Base-by-base conservation (phyloP, 2,329 filamentous ascomycete species). In the Sarocladium brachiariae region DNA sequence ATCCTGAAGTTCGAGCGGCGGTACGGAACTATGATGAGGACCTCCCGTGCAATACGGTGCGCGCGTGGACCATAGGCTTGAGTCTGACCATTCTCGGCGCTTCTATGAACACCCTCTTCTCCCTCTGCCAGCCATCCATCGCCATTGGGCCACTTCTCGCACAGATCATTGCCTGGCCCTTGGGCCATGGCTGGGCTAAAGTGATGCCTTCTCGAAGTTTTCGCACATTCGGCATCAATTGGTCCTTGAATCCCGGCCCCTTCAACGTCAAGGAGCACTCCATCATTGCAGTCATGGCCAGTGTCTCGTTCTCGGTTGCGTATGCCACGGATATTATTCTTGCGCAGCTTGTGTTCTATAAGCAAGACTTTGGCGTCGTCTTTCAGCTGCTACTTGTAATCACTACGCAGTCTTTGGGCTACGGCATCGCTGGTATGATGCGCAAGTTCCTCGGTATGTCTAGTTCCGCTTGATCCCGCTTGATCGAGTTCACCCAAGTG, bases 291-390 rank as follows among this genome's bases (percentile, higher is more conserved):
- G 78, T 85, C 56, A 85, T 85, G 80, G 84, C 86, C 14, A 81
- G 85, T 60, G 83, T 87, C 5, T 82, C 83, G 4, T 86, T 87
- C 56, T 83, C 70, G 47, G 81, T 76, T 5, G 83, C 84, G 3
- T 89, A 89, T 58, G 84, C 84, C 1, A 89, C 85, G 1, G 86
- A 89, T 56, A 83, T 88, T 25, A 77, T 90, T 39, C 71, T 88
- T 2, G 85, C 85, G 0, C 84, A 88, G 65, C 68, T 80, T 16
- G 75, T 84, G 14, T 89, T 88, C 58, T 89, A 89, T 62, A 81
- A 84, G 61, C 77, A 87, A 58, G 70, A 83, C 52, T 86, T 86
- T 59, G 83, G 84, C 18, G 72, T 86, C 55, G 55, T 71, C 1
- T 89, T 85, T 60, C 81, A 87, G 62, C 65, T 88, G 25, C 69